Percentiles rank a stretch among this genome's conserved stretches.
Conservation (phyloP, 805 yeast species). For the Suhomyces sp. region DNA sequence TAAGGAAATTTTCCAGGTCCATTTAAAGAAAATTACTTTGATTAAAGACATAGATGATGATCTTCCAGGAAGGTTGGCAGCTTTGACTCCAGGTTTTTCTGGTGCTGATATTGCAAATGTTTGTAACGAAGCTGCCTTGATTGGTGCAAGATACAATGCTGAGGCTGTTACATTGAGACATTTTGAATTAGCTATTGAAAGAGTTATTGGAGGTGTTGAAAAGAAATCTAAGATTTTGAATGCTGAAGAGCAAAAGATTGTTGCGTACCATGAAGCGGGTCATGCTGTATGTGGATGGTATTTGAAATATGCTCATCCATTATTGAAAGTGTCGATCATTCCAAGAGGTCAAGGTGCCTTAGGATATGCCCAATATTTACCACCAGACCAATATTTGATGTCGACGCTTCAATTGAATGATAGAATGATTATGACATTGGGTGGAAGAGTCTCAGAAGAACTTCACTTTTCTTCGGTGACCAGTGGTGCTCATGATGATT, state of each 20-base stretch:
- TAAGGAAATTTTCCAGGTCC: conserved; percentile 87
- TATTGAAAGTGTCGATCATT: conserved; percentile 91
- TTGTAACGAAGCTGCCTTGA: conserved; percentile 95
- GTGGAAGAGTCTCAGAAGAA: conserved; percentile 97
- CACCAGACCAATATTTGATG: conserved; percentile 84
- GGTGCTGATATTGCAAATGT: conserved; percentile 99
- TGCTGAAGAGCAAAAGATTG: conserved; percentile 82
- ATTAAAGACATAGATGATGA: conserved; percentile 42
- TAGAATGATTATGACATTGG: conserved; percentile 94
- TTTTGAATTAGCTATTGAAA: conserved; percentile 94
- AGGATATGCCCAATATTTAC: conserved; percentile 96
- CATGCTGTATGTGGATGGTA: conserved; percentile 99
- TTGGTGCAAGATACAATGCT: conserved; percentile 85
- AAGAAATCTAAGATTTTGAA: conserved; percentile 81
- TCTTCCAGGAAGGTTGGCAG: conserved; percentile 85
- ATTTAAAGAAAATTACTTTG: conserved; percentile 70
- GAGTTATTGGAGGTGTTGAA: conserved; percentile 95
- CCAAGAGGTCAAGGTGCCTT: conserved; percentile 97
- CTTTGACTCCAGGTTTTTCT: conserved; percentile 95
- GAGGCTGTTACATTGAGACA: conserved; percentile 70
- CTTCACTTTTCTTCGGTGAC: conserved; percentile 89
- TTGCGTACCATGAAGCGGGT: conserved; percentile 98
- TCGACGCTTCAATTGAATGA: conserved; percentile 77
- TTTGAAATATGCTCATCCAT: conserved; percentile 85
- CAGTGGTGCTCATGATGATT: conserved; percentile 95